Percentiles rank a stretch among this genome's conserved stretches.
Conservation (phyloP, 768 basidiomycete species). For the Serpula lacrymans region DNA sequence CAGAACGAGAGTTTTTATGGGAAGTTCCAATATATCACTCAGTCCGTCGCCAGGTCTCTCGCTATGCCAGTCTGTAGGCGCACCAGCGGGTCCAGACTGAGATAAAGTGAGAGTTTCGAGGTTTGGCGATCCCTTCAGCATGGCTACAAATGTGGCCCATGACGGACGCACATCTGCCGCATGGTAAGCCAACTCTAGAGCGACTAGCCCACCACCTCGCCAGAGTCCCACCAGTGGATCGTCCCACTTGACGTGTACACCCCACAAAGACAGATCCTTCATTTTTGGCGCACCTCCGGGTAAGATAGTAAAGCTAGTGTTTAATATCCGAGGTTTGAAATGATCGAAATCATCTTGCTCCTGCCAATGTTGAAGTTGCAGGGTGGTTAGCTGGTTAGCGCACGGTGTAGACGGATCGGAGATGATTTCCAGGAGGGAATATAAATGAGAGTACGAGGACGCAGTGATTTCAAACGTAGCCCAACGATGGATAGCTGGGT, state of each 20-base stretch:
- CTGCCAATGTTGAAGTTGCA: constrained; percentile 57
- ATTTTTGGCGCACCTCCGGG: constrained; percentile 52
- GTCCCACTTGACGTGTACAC: constrained; percentile 53
- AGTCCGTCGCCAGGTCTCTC: constrained; percentile 12
- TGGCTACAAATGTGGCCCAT: constrained; percentile 47
- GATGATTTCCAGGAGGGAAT: constrained; percentile 39
- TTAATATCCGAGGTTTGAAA: constrained; percentile 41
- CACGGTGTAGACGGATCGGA: constrained; percentile 33
- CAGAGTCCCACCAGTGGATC: constrained; percentile 35
- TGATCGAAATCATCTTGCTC: constrained; percentile 33
- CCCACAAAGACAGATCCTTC: constrained; percentile 51
- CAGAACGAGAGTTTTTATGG: constrained; percentile 25
- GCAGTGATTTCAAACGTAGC: constrained; percentile 45
- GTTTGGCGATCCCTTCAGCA: constrained; percentile 51
- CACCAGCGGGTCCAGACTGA: constrained; percentile 53
- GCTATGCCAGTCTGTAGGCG: constrained; percentile 33
- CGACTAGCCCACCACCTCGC: constrained; percentile 31
- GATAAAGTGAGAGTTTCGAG: constrained; percentile 51
- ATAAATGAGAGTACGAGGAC: constrained; percentile 45
- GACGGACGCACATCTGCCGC: constrained; percentile 59
- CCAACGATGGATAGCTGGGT: constrained; percentile 56
- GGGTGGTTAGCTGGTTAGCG: constrained; percentile 51
- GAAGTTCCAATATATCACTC: constrained; percentile 22
- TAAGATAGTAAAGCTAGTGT: constrained; percentile 45
- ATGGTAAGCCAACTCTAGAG: constrained; percentile 63